These are phyloP conservation scores for Aspergillus sp. DNA, from an alignment of 2,329 filamentous ascomycete species.

Conservation along the genomic window DNA sequence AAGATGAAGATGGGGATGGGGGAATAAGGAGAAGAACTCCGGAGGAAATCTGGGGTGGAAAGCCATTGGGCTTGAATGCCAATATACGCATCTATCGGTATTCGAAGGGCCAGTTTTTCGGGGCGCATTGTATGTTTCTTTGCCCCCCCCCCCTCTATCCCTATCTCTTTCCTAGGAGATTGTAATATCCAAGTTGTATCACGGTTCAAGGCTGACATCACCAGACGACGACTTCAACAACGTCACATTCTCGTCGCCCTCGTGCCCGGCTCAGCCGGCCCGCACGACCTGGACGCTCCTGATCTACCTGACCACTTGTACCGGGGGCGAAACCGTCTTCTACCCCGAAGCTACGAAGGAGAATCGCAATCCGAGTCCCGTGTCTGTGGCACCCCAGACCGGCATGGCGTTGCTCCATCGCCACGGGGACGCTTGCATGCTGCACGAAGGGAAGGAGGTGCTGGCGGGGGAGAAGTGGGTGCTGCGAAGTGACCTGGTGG, in stretches of 20 bases:
- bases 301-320: constrained; percentile 81
- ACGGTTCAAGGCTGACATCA: background rate
- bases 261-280: constrained; percentile 46
- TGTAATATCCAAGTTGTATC: too few species aligned
- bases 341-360: constrained; percentile 64
- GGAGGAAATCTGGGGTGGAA: constrained; percentile 67
- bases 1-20: constrained; percentile 18
- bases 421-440: constrained; percentile 83
- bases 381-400: constrained; percentile 73
- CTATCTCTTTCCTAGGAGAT: background rate
- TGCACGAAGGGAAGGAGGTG: constrained; percentile 85
- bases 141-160: background rate
- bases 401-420: constrained; percentile 84
- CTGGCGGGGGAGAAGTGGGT: constrained; percentile 86
- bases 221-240: constrained; percentile 84
- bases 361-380: constrained; percentile 56
- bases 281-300: constrained; percentile 90
- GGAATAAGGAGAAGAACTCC: constrained; percentile 25
- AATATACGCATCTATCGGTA: constrained; percentile 92
- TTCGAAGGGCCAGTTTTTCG: constrained; percentile 82
- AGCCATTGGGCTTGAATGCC: constrained; percentile 78
- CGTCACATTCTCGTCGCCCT: constrained; percentile 56
- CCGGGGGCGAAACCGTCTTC: constrained; percentile 88
- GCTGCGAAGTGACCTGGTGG: constrained; percentile 72
- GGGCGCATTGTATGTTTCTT: constrained; percentile 74